Evolutionary conservation across 202 grass and related monocot species (phyloP).

Genomic region (Setaria italica): DNA sequence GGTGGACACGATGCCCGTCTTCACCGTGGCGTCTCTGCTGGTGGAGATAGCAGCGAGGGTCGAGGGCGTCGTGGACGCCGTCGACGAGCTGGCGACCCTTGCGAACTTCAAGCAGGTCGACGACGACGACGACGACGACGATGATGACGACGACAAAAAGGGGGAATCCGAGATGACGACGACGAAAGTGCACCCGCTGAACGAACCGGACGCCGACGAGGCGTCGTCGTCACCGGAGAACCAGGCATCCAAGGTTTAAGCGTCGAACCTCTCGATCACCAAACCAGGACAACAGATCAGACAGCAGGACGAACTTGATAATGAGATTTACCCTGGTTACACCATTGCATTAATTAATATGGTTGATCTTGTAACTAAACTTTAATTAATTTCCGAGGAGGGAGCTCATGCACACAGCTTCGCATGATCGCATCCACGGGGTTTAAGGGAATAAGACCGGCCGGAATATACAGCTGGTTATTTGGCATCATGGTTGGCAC

Average conservation of each 20-base stretch:
- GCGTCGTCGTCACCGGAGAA: conserved; percentile 13
- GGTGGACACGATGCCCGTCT: conserved; percentile 66
- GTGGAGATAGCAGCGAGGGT: conserved; percentile 70
- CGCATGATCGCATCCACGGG: conserved; percentile 35
- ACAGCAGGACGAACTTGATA: not conserved
- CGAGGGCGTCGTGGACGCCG: conserved; percentile 64
- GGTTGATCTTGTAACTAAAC: not conserved
- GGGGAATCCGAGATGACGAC: conserved; percentile 40
- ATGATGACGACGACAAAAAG: conserved; percentile 47
- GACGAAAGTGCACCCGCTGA: conserved; percentile 48
- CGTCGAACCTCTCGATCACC: not conserved
- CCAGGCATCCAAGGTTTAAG: conserved; percentile 35
- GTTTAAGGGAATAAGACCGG: conserved; percentile 42
- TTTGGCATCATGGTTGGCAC: not conserved
- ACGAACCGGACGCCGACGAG: conserved; percentile 44
- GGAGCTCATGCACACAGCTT: not conserved
- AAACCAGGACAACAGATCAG: conserved; percentile 14
- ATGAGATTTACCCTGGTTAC: conserved; percentile 19
- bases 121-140: conserved; percentile 43
- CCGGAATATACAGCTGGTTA: not conserved
- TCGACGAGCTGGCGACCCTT: conserved; percentile 57
- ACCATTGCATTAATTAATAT: not conserved
- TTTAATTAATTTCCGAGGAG: conserved; percentile 51
- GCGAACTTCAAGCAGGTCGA: conserved; percentile 62
- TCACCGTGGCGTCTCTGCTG: conserved; percentile 71